These are phyloP conservation scores for Guadua angustifolia DNA, from an alignment of 176 grass and related monocot species.

Conservation along the genomic window DNA sequence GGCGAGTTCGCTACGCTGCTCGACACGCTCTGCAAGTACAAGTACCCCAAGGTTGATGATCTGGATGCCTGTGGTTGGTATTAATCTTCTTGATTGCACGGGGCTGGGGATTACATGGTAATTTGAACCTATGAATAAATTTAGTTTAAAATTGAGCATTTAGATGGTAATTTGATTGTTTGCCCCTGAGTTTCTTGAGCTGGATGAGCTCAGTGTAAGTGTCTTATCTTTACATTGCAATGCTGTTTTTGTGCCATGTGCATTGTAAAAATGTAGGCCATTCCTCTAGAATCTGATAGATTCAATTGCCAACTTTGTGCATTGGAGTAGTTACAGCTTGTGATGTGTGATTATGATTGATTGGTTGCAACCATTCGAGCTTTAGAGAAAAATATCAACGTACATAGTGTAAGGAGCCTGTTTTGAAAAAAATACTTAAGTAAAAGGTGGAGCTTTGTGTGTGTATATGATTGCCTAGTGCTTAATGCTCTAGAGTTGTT, in stretches of 20 bases:
- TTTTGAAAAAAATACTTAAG: background rate
- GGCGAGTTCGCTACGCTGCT: constrained; percentile 77
- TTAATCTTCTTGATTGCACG: background rate
- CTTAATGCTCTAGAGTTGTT: background rate
- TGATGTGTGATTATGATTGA: background rate
- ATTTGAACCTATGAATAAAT: background rate
- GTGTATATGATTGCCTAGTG: background rate
- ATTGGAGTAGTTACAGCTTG: background rate
- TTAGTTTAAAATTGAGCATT: background rate
- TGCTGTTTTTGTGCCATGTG: background rate
- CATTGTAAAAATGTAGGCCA: background rate
- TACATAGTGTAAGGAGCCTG: constrained; percentile 4
- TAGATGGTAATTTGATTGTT: background rate
- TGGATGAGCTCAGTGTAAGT: constrained; percentile 9
- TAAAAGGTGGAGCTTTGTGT: background rate
- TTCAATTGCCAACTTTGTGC: background rate
- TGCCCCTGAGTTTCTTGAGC: background rate
- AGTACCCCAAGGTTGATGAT: constrained; percentile 73
- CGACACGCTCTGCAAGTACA: constrained; percentile 94
- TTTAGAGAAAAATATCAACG: background rate
- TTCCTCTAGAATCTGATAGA: constrained; percentile 19
- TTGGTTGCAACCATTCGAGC: background rate
- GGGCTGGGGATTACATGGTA: background rate
- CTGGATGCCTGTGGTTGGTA: background rate
- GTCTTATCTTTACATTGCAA: background rate